phyloP scores from a whole-genome alignment of 176 grass and related monocot genomes.

The Rhipidocladum racemiflorum region DNA sequence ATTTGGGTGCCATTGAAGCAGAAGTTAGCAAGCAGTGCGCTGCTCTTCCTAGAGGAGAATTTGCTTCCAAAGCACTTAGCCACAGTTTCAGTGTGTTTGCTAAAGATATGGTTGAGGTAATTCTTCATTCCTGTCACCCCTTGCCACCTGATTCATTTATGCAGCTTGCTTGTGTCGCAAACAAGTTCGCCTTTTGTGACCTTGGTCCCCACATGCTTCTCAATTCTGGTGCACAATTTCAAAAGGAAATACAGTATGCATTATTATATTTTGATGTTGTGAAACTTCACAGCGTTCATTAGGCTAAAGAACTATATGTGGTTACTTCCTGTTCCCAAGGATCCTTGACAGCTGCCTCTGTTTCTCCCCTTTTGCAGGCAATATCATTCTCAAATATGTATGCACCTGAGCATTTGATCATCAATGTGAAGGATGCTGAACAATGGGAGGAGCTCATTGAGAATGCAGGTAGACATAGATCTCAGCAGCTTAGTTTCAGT shows the following conservation, averaged over 20 bases:
- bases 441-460: conserved; percentile 79
- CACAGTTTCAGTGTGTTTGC: conserved; percentile 91
- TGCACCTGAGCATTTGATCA: conserved; percentile 94
- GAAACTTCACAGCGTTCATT: neutral
- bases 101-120: conserved; percentile 85
- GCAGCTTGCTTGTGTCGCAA: neutral
- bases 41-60: conserved; percentile 87
- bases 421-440: conserved; percentile 85
- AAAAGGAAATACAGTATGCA: neutral
- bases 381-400: conserved; percentile 92
- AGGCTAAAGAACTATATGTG: neutral
- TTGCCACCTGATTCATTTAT: neutral
- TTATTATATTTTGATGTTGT: neutral
- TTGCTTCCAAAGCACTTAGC: conserved; percentile 86
- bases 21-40: conserved; percentile 89
- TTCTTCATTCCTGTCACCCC: neutral
- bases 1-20: conserved; percentile 67
- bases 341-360: neutral
- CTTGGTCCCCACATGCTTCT: neutral
- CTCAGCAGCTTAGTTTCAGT: neutral
- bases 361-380: conserved; percentile 40
- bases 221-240: neutral
- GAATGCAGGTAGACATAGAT: conserved; percentile 68
- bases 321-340: neutral
- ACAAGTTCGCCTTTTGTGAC: neutral